Evolutionary conservation across 2,329 filamentous ascomycete species (phyloP).

Genomic region (Diaporthe vaccinii): DNA sequence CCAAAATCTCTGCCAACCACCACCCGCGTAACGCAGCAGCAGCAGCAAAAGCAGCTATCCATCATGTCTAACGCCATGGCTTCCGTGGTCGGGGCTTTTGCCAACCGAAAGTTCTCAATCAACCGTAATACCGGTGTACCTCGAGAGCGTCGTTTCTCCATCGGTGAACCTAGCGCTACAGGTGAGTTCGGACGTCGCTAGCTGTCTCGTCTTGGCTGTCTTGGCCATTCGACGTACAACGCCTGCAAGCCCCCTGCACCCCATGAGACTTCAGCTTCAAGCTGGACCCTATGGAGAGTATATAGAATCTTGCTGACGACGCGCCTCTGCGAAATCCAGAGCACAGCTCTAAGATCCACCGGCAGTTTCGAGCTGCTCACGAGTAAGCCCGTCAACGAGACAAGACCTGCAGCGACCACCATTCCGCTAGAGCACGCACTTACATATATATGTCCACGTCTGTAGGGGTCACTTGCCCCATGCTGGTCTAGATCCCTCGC

Average conservation of each 20-base stretch:
- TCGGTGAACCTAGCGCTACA: constrained; percentile 67
- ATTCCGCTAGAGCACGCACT: constrained; percentile 20
- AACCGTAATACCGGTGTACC: constrained; percentile 75
- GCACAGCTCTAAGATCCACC: constrained; percentile 85
- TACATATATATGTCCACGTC: constrained; percentile 1
- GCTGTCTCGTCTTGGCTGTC: constrained; percentile 39
- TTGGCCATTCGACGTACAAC: constrained; percentile 36
- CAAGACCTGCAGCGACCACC: background rate
- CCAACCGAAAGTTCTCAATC: constrained; percentile 74
- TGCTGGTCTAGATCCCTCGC: constrained; percentile 88
- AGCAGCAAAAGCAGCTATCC: constrained; percentile 5
- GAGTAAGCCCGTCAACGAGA: constrained; percentile 58
- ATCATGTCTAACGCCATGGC: constrained; percentile 39
- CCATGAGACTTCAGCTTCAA: background rate
- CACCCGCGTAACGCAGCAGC: background rate
- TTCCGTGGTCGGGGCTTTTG: constrained; percentile 61
- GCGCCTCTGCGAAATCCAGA: constrained; percentile 64
- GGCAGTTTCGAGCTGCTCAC: constrained; percentile 90
- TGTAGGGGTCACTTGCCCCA: constrained; percentile 82
- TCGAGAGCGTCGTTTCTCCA: constrained; percentile 71
- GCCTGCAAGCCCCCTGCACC: background rate
- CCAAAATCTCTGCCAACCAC: constrained; percentile 25
- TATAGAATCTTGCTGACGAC: constrained; percentile 14
- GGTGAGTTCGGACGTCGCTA: constrained; percentile 57
- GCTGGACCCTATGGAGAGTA: background rate